These are phyloP conservation scores for Colletotrichum euphorbiae DNA, from an alignment of 2,329 filamentous ascomycete genomes.

Conservation along the genomic window DNA sequence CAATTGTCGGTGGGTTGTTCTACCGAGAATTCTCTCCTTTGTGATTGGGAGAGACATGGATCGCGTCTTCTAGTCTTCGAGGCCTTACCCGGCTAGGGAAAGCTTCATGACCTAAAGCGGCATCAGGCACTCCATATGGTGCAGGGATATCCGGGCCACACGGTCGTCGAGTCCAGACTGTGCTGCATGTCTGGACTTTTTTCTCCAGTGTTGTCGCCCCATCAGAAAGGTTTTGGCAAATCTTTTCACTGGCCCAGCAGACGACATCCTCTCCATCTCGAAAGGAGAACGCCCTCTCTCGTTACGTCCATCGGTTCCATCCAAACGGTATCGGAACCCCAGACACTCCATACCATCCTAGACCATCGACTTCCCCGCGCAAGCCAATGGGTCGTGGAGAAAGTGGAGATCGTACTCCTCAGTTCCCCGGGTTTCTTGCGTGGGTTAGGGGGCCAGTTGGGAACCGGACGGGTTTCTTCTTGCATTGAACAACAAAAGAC, in stretches of 20 bases:
- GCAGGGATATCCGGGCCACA: conserved; percentile 26
- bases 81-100: conserved; percentile 13
- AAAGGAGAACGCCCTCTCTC: background rate
- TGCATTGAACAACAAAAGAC: conserved; percentile 12
- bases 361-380: conserved; percentile 26
- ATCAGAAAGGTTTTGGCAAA: background rate
- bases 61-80: background rate
- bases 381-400: conserved; percentile 36
- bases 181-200: background rate
- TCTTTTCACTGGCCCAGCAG: conserved; percentile 8
- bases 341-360: background rate
- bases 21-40: conserved; percentile 21
- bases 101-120: conserved; percentile 1
- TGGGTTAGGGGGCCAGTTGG: conserved; percentile 1
- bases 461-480: conserved; percentile 8
- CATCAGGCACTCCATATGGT: conserved; percentile 33
- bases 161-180: conserved; percentile 17
- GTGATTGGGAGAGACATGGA: conserved; percentile 25
- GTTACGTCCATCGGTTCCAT: background rate
- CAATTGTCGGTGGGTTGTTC: conserved; percentile 30
- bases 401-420: conserved; percentile 25
- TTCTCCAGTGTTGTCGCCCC: conserved; percentile 9
- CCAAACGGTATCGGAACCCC: conserved; percentile 46
- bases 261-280: background rate
- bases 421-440: conserved; percentile 22